Percentiles rank a stretch among this genome's conserved stretches.
Evolutionary conservation across 768 basidiomycete species (phyloP).

Genomic region (Lactarius evosmus): DNA sequence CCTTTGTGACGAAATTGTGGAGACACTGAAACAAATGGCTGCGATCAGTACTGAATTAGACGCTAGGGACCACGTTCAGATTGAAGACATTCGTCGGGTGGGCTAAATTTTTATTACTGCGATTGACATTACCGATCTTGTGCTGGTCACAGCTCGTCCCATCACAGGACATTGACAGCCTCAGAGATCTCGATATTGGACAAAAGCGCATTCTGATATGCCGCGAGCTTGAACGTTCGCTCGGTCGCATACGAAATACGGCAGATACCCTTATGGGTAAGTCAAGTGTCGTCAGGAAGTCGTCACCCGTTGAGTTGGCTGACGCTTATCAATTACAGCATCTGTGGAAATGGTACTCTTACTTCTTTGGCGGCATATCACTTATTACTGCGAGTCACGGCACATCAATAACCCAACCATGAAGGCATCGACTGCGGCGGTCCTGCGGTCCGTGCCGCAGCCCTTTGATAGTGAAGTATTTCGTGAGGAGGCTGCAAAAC

Average conservation of each 20-base stretch:
- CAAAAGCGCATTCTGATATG: conserved; percentile 68
- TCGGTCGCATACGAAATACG: conserved; percentile 40
- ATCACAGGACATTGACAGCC: conserved; percentile 50
- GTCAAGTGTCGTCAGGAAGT: too few species aligned
- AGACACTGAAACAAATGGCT: conserved; percentile 60
- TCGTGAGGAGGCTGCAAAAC: conserved; percentile 51
- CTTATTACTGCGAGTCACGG: conserved; percentile 54
- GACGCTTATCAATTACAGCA: conserved; percentile 38
- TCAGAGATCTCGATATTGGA: conserved; percentile 62
- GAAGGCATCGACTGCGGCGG: conserved; percentile 42
- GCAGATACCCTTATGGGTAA: conserved; percentile 57
- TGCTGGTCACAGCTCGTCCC: conserved; percentile 43
- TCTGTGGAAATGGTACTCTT: conserved; percentile 77
- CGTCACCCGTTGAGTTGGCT: too few species aligned
- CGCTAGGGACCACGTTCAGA: conserved; percentile 63
- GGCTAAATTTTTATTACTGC: conserved; percentile 21
- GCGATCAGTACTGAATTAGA: conserved; percentile 69
- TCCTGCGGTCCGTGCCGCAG: conserved; percentile 52
- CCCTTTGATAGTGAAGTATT: conserved; percentile 58
- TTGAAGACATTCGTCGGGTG: conserved; percentile 72
- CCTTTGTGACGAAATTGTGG: conserved; percentile 58
- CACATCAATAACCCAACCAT: conserved; percentile 40
- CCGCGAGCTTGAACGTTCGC: conserved; percentile 54
- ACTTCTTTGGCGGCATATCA: conserved; percentile 76
- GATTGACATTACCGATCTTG: neutral